Conservation (phyloP, 2,329 filamentous ascomycete genomes). For the Alternaria triticina region DNA sequence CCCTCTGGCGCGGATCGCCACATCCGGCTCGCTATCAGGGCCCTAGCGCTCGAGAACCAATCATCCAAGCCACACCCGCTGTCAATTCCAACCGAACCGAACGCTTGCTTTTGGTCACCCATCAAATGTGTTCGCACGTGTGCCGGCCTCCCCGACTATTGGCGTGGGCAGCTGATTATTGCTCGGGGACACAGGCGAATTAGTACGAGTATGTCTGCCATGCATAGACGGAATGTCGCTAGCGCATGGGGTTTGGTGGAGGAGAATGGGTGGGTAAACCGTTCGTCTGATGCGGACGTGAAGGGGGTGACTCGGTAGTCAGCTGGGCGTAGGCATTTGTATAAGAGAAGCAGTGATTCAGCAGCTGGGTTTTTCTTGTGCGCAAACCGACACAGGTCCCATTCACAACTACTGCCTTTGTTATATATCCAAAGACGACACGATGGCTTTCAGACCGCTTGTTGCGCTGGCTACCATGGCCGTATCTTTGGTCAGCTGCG, state of each 20-base stretch:
- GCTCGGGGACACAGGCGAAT: conserved; percentile 1
- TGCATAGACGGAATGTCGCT: conserved; percentile 7
- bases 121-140: conserved; percentile 2
- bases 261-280: not conserved
- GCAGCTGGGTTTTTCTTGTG: not conserved
- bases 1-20: conserved; percentile 12
- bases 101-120: not conserved
- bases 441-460: conserved; percentile 18
- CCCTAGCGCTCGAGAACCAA: conserved; percentile 14
- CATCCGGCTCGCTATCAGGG: conserved; percentile 13
- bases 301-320: not conserved
- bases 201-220: not conserved
- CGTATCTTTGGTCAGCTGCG: conserved; percentile 20
- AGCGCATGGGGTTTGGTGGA: not conserved
- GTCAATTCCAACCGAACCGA: not conserved
- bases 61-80: conserved; percentile 17
- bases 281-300: not conserved
- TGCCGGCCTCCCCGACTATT: conserved; percentile 1
- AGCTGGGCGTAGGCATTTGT: conserved; percentile 6
- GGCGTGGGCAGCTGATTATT: conserved; percentile 1
- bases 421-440: conserved; percentile 1
- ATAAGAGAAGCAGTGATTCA: not conserved
- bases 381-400: not conserved
- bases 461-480: conserved; percentile 14
- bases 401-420: not conserved